phyloP scores from a whole-genome alignment of 2,329 filamentous ascomycete species.

The Paramyrothecium roridum region DNA sequence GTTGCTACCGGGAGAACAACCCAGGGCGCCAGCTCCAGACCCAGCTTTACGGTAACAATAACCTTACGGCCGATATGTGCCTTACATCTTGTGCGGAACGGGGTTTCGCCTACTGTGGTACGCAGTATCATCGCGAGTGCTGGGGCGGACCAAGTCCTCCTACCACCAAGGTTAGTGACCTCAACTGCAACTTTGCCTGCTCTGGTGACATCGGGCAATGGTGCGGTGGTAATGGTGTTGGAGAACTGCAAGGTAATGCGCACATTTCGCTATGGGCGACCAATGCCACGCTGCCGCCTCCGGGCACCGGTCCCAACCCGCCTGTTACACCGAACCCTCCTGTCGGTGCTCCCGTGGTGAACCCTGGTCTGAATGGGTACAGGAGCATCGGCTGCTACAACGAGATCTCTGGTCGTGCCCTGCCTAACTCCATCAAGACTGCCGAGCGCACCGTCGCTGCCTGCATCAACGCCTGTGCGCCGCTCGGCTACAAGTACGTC shows the following conservation, averaged over 20 bases:
- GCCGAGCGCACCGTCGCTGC: neutral
- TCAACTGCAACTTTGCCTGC: conserved; percentile 1
- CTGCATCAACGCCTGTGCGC: conserved; percentile 1
- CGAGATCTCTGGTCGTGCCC: conserved; percentile 1
- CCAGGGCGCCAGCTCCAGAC: neutral
- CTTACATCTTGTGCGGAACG: neutral
- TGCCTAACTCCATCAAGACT: neutral
- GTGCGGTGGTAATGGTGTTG: conserved; percentile 1
- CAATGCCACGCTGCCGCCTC: neutral
- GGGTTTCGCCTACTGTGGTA: conserved; percentile 1
- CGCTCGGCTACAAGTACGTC: conserved; percentile 2
- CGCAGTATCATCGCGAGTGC: conserved; percentile 2
- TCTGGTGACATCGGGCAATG: neutral
- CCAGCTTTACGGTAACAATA: conserved; percentile 1
- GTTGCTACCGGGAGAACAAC: conserved; percentile 2
- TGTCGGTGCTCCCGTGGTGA: neutral
- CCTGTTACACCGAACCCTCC: neutral
- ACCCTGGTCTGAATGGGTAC: conserved; percentile 2
- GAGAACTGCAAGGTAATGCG: neutral
- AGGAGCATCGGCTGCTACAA: neutral
- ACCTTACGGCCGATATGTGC: neutral
- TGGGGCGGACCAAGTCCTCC: neutral
- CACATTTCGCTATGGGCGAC: neutral
- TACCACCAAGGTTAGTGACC: neutral
- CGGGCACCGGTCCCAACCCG: neutral